These are phyloP conservation scores for Wickerhamomyces ciferrii DNA, from an alignment of 805 yeast species.

Conservation along the genomic window DNA sequence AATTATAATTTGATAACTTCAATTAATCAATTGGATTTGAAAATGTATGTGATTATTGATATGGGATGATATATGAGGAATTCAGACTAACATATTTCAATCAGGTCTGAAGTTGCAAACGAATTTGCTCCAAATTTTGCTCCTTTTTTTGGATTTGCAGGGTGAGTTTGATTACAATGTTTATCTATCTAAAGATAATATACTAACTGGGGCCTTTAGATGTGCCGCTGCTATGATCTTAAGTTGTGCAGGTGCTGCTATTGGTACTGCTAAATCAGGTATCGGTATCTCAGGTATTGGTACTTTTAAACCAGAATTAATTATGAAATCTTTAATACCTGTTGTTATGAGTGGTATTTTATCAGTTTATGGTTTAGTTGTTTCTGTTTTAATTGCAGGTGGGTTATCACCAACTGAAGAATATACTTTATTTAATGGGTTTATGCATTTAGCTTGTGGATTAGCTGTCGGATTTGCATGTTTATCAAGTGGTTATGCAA, in stretches of 20 bases:
- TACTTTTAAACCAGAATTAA: slow-evolving; percentile 93
- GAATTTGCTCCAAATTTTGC: slow-evolving; percentile 89
- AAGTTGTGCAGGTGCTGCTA: slow-evolving; percentile 96
- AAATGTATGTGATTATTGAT: no score
- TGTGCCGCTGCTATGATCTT: slow-evolving; percentile 90
- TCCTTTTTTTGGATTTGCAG: slow-evolving; percentile 97
- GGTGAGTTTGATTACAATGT: slow-evolving; percentile 36
- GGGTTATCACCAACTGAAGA: slow-evolving; percentile 72
- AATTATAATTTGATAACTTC: no score
- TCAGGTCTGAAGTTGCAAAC: slow-evolving; percentile 36
- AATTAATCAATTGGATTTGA: no score
- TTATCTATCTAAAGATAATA: no score
- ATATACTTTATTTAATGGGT: slow-evolving; percentile 91
- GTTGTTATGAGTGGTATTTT: slow-evolving; percentile 98
- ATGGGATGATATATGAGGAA: no score
- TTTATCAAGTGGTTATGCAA: slow-evolving; percentile 93
- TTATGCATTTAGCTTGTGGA: slow-evolving; percentile 97
- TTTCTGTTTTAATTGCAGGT: slow-evolving; percentile 92
- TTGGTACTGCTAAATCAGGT: slow-evolving; percentile 98
- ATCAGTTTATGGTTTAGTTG: slow-evolving; percentile 95
- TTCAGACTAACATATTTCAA: no score
- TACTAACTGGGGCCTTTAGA: no score
- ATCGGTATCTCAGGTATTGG: slow-evolving; percentile 98
- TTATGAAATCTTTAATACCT: slow-evolving; percentile 93
- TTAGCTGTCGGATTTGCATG: slow-evolving; percentile 95